A percentile compares a stretch with the other conserved stretches of the same genome.
Evolutionary conservation across 768 basidiomycete species (phyloP).

Genomic region (Tulasnella sp.): DNA sequence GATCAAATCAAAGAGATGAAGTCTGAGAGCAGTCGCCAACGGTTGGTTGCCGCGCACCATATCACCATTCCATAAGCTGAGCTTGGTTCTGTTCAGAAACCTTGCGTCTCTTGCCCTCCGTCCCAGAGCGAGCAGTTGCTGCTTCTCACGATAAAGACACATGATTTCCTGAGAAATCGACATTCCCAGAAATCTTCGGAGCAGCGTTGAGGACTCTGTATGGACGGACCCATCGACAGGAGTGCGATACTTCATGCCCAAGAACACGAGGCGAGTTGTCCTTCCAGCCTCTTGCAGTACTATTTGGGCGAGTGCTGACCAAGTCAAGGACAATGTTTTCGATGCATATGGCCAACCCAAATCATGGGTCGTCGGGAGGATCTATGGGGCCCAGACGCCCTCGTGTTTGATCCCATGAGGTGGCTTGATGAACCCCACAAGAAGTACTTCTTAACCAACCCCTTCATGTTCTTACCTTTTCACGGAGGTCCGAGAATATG

Average conservation of each 20-base stretch:
- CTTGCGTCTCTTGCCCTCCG: slow-evolving; percentile 42
- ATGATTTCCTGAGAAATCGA: no score
- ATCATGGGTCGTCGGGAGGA: slow-evolving; percentile 20
- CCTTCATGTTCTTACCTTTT: slow-evolving; percentile 63
- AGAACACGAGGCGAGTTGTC: slow-evolving; percentile 10
- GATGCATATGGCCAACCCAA: background rate
- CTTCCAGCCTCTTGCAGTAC: no score
- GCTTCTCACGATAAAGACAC: no score
- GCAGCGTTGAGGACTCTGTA: background rate
- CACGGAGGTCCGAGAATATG: slow-evolving; percentile 52
- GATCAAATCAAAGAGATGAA: slow-evolving; percentile 49
- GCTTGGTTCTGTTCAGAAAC: slow-evolving; percentile 31
- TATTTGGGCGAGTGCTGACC: no score
- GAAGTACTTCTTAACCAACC: slow-evolving; percentile 21
- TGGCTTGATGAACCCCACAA: slow-evolving; percentile 50
- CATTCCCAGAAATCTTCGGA: no score
- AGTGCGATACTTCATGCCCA: slow-evolving; percentile 13
- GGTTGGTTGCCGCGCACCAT: slow-evolving; percentile 29
- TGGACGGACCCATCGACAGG: slow-evolving; percentile 11
- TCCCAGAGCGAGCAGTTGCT: slow-evolving; percentile 20
- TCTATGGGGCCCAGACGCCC: slow-evolving; percentile 66
- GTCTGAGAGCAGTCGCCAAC: slow-evolving; percentile 54
- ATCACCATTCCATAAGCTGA: slow-evolving; percentile 22
- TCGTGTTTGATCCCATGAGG: slow-evolving; percentile 66
- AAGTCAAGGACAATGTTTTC: background rate